Evolutionary conservation across 2,329 filamentous ascomycete genomes (phyloP).

Genomic region (Botrytis paeoniae): DNA sequence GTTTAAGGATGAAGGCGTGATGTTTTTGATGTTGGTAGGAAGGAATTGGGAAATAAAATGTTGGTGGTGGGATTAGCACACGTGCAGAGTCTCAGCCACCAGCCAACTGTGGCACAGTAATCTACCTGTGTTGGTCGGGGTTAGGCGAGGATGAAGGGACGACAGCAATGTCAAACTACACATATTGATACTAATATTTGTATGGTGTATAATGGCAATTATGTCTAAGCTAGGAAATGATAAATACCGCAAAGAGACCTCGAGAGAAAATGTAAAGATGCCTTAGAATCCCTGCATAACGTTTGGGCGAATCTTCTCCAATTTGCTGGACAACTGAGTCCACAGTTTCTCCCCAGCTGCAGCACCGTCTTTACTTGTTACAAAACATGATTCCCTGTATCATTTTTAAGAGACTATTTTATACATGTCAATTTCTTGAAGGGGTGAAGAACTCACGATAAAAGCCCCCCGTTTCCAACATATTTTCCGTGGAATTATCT

Average conservation of each 20-base stretch:
- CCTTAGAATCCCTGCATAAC: background rate
- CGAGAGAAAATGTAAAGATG: background rate
- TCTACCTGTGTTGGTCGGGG: background rate
- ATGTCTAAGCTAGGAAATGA: background rate
- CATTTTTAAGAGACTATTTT: background rate
- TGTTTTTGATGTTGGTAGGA: background rate
- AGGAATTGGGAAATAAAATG: background rate
- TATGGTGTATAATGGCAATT: background rate
- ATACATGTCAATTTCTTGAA: too few species aligned
- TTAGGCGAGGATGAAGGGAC: background rate
- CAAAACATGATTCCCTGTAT: conserved; percentile 33
- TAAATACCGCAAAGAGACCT: background rate
- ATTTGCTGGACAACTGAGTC: conserved; percentile 42
- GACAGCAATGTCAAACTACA: background rate
- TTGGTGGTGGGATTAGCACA: background rate
- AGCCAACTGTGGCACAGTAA: background rate
- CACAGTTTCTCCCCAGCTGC: conserved; percentile 43
- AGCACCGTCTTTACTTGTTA: conserved; percentile 42
- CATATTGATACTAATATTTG: background rate
- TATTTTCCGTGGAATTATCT: conserved; percentile 47
- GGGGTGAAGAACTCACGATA: background rate
- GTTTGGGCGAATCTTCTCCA: conserved; percentile 45
- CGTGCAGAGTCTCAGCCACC: background rate
- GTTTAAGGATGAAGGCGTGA: background rate
- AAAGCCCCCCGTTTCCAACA: conserved; percentile 38